Base-by-base conservation (phyloP, 73 alveolate genomes). In the Uronychia setigera region DNA sequence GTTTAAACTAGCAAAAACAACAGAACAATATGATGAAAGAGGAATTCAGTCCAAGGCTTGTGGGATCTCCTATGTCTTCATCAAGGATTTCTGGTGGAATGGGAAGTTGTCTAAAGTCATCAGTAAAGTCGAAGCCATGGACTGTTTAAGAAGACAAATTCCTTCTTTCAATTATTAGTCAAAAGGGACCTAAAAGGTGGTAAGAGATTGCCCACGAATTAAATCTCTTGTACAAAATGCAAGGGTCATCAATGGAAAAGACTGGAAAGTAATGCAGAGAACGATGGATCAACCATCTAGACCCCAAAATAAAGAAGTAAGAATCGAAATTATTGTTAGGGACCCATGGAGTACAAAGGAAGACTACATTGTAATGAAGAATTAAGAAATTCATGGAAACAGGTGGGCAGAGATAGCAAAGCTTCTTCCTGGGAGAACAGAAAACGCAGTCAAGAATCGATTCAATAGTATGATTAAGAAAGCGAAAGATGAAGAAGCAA, bases 221-320 rank as follows among this genome's bases (percentile, higher is more conserved):
- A 30, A 91, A 91, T 46, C 5, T 46, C 5, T 5, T 81, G 67
- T 32, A 32, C n/a, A 35, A 58, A 82, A 32, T 27, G 83, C 60
- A 33, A 83, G 31, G 0, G 88, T 88, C 57, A 58, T 74, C 29
- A 74, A 46, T 33, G 80, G 98, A 67, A 46, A 46, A 46, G 19
- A 90, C 90, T 32, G 99, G 99, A 0, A 96, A 94, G 81, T 96
- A 96, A 87, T 96, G 99, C 83, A 81, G 99, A 60, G 99, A 96
- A 84, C 85, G 99, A 60, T 96, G 99, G 99, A 87, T 93, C 82
- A 96, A 96, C 85, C 97, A 93, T 80, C 87, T 96, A 76, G 90
- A 96, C 82, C 97, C 98, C 26, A 93, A 94, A 27, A 95, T 96
- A 1, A 92, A 94, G 77, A 81, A 59, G 67, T 46, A 46, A 19